Conservation (phyloP, 1,284 basidiomycete genomes). For the Jaminaea rosea region DNA sequence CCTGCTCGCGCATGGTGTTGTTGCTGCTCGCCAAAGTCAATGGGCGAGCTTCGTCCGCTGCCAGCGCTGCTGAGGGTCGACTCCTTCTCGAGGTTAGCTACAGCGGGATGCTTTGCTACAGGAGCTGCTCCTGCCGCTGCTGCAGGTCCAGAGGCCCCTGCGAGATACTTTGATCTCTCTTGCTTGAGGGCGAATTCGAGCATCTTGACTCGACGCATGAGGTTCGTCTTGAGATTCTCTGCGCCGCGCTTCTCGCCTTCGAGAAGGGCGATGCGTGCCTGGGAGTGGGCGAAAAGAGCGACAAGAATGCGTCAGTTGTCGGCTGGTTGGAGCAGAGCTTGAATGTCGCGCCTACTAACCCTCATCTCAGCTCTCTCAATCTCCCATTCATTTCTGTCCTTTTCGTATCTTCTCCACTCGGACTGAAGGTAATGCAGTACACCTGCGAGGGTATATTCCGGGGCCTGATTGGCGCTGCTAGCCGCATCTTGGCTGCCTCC, state of each 20-base stretch:
- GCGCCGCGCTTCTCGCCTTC: conserved; percentile 92
- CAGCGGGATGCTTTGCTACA: conserved; percentile 19
- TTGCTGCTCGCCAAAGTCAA: conserved; percentile 3
- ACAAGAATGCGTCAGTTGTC: conserved; percentile 11
- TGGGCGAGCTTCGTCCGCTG: conserved; percentile 33
- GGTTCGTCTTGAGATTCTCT: conserved; percentile 90
- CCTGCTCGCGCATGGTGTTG: too few species aligned
- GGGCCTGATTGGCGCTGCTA: not conserved
- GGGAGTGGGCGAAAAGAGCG: too few species aligned
- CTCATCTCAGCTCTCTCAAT: conserved; percentile 98
- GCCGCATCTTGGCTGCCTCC: not conserved
- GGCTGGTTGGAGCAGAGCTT: too few species aligned
- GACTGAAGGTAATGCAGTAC: conserved; percentile 95
- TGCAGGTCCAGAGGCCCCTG: not conserved
- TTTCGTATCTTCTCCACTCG: conserved; percentile 84
- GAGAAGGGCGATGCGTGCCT: conserved; percentile 92
- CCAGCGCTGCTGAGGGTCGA: conserved; percentile 8
- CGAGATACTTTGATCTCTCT: conserved; percentile 54
- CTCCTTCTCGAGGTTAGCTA: conserved; percentile 22
- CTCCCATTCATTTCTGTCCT: conserved; percentile 98
- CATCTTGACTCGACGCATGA: conserved; percentile 96
- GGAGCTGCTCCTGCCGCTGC: conserved; percentile 2
- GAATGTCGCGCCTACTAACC: conserved; percentile 55
- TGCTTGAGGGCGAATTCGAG: conserved; percentile 73
- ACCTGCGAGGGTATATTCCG: conserved; percentile 65